A percentile compares a stretch with the other conserved stretches of the same genome.
phyloP scores from a whole-genome alignment of 129 eudicot genomes.

The Apium graveolens region DNA sequence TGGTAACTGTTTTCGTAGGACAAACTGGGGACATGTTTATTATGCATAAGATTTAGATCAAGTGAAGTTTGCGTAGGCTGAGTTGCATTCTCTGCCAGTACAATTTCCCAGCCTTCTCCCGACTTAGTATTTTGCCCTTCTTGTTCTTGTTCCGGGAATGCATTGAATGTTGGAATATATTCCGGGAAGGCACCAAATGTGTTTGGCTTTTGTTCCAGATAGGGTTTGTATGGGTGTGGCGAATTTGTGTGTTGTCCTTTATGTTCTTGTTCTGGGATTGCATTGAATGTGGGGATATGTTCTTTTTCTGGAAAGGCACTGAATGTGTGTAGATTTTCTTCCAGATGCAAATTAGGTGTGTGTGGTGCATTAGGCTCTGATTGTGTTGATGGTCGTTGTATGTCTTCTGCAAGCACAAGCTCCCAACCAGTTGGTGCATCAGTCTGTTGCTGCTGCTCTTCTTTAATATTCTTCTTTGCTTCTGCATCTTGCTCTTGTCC shows the following conservation, averaged over 20 bases:
- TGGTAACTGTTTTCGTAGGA: not conserved
- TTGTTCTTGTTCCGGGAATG: slow-evolving; percentile 9
- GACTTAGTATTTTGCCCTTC: not conserved
- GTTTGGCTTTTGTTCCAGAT: not conserved
- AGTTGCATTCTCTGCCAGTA: slow-evolving; percentile 22
- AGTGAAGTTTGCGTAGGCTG: not conserved
- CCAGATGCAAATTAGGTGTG: not conserved
- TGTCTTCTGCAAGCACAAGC: slow-evolving; percentile 23
- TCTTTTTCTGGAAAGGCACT: not conserved
- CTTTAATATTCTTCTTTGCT: not conserved
- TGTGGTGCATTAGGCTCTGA: not conserved
- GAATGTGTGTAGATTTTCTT: not conserved
- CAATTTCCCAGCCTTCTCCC: slow-evolving; percentile 32
- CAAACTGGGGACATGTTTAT: slow-evolving; percentile 4
- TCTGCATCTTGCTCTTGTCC: slow-evolving; percentile 5
- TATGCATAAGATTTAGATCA: not conserved
- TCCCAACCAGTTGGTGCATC: slow-evolving; percentile 26
- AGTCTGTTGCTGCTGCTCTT: not conserved
- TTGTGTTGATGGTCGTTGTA: slow-evolving; percentile 9
- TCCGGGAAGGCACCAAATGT: not conserved
- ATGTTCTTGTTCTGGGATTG: not conserved
- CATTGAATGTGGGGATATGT: not conserved
- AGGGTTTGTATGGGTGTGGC: not conserved
- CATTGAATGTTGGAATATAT: not conserved
- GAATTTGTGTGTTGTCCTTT: not conserved